Evolutionary conservation across 148 eudicot genomes (phyloP).

Genomic region (Drosera capensis): DNA sequence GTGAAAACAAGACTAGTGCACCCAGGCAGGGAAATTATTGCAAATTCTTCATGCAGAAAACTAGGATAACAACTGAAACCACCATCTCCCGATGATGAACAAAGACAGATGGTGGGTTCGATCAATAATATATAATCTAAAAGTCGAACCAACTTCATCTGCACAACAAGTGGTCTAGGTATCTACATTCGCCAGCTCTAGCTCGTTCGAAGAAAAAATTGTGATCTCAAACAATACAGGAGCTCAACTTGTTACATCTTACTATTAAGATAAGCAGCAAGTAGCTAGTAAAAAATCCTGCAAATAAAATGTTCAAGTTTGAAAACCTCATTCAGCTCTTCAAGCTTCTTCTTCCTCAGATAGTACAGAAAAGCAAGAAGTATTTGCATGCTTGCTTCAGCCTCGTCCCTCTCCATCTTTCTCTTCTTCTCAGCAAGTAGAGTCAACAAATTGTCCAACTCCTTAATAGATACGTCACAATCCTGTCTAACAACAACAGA

Average conservation of each 20-base stretch:
- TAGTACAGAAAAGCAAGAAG: slow-evolving; percentile 59
- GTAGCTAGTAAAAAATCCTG: slow-evolving; percentile 1
- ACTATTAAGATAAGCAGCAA: too few species aligned
- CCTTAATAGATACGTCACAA: slow-evolving; percentile 73
- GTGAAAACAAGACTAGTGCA: too few species aligned
- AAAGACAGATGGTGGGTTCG: too few species aligned
- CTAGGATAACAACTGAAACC: too few species aligned
- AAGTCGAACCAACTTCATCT: neutral
- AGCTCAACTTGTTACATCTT: too few species aligned
- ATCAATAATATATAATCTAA: too few species aligned
- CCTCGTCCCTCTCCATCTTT: slow-evolving; percentile 82
- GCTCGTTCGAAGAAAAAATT: neutral
- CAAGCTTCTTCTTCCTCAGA: slow-evolving; percentile 55
- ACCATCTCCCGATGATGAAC: too few species aligned
- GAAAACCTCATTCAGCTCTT: slow-evolving; percentile 69
- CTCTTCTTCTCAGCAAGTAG: slow-evolving; percentile 62
- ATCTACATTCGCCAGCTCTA: neutral
- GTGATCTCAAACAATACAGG: neutral
- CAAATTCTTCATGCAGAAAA: too few species aligned
- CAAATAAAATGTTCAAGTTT: neutral
- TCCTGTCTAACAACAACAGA: slow-evolving; percentile 58
- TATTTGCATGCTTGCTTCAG: slow-evolving; percentile 66
- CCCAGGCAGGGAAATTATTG: too few species aligned
- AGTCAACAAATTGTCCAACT: slow-evolving; percentile 50
- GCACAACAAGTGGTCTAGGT: neutral